These are phyloP conservation scores for Maudiozyma turicensis DNA, from an alignment of 805 yeast genomes.

Conservation along the genomic window DNA sequence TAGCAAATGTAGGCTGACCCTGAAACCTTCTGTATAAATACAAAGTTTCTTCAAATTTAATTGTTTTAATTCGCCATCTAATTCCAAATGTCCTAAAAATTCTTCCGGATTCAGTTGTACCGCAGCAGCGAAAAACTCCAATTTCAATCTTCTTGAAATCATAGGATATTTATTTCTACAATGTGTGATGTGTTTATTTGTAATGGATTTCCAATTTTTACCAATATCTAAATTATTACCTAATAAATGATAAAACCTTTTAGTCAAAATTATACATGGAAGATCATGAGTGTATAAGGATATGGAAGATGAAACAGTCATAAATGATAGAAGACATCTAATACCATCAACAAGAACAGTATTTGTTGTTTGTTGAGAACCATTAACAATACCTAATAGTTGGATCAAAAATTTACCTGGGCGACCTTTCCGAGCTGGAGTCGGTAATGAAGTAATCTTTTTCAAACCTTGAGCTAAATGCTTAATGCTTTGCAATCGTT, in stretches of 20 bases:
- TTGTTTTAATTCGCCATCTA: slow-evolving; percentile 9
- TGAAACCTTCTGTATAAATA: slow-evolving; percentile 29
- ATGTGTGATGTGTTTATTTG: slow-evolving; percentile 9
- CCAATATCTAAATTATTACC: slow-evolving; percentile 13
- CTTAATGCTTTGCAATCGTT: slow-evolving; percentile 9
- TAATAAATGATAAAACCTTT: slow-evolving; percentile 5
- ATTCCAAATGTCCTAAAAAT: slow-evolving; percentile 18
- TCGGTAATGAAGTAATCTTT: slow-evolving; percentile 14
- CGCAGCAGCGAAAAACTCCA: slow-evolving; percentile 19
- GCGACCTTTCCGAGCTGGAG: slow-evolving; percentile 2
- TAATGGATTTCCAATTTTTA: slow-evolving; percentile 9
- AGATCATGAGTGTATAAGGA: slow-evolving; percentile 4
- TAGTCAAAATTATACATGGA: slow-evolving; percentile 8
- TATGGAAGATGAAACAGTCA: slow-evolving; percentile 10
- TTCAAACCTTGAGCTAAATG: slow-evolving; percentile 21
- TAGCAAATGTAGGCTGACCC: slow-evolving; percentile 18
- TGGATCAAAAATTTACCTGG: slow-evolving; percentile 12
- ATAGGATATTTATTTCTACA: slow-evolving; percentile 13
- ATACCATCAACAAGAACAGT: slow-evolving; percentile 13
- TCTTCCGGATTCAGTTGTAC: slow-evolving; percentile 22
- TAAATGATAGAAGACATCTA: slow-evolving; percentile 6
- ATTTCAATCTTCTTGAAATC: slow-evolving; percentile 12
- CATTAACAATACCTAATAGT: slow-evolving; percentile 14
- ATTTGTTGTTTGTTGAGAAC: slow-evolving; percentile 10
- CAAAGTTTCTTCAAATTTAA: slow-evolving; percentile 14